Base-by-base conservation (phyloP, 192 early-diverging fungal genomes). In the Entomortierella chlamydospora region DNA sequence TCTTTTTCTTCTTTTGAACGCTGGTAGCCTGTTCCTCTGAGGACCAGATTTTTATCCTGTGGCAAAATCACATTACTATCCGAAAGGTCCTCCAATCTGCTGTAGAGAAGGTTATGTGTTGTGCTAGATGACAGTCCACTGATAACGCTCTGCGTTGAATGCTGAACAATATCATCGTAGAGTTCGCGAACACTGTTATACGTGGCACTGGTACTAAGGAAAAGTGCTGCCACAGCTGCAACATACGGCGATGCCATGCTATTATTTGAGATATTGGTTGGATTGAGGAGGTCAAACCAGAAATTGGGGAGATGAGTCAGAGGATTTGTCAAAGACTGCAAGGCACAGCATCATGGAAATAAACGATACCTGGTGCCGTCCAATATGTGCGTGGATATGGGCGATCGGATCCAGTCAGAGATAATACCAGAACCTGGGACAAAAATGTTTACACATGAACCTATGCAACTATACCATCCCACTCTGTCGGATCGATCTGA, bases 361-460 rank as follows among this genome's bases (percentile, higher is more conserved):
- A 33, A 5, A 22, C 15, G 17, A 51, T 74, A 84, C 83, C 83
- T 87, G 22, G 85, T 87, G 30, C 85, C 85, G 61, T 87, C 85
- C n/a, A 84, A 47, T 10, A 57, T 61, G 41, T 84, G 70, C 4
- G 70, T 60, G 8, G 77, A 57, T 22, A 29, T 53, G 0, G 33
- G 30, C 7, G 63, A 58, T 12, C 58, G 70, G 28, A 70, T 79
- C 76, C 76, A 79, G 13, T 79, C 42, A 0, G 76, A 79, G 5
- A 29, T 30, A 11, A 79, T 79, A 23, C 68, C 62, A 1, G 76
- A 61, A 13, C 76, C 96, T 4, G 97, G 97, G 22, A 94, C 96
- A 85, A 95, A 95, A 49, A 98, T 88, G 69, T 97, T 91, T 29
- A 97, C 95, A 83, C 97, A 98, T 68, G 84, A 84, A 57, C 97